Conservation (phyloP, 2,329 filamentous ascomycete species). For the Coniella lustricola region DNA sequence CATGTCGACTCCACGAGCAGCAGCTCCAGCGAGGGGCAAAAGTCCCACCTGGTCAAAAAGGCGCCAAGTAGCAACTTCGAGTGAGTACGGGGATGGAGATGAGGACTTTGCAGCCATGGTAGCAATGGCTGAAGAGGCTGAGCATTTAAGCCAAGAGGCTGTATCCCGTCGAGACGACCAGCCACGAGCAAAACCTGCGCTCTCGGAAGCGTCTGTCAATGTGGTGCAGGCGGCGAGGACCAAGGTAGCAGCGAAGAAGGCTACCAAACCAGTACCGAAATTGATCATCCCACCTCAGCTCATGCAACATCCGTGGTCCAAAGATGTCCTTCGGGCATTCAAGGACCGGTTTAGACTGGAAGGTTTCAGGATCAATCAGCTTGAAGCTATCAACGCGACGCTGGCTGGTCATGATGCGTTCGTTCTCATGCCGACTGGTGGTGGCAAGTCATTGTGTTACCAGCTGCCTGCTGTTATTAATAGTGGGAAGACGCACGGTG, state of each 20-base stretch:
- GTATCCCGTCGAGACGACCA: constrained; percentile 19
- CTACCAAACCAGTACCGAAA: constrained; percentile 23
- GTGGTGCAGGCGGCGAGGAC: constrained; percentile 25
- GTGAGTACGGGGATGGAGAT: constrained; percentile 29
- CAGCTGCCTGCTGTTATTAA: constrained; percentile 83
- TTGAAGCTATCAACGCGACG: constrained; percentile 94
- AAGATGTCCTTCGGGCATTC: constrained; percentile 73
- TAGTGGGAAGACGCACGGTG: constrained; percentile 72
- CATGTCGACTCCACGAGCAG: neutral
- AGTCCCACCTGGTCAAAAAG: constrained; percentile 17
- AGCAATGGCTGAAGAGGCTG: constrained; percentile 43
- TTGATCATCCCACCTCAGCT: constrained; percentile 39
- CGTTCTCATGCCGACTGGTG: constrained; percentile 95
- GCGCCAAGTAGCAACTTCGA: constrained; percentile 20
- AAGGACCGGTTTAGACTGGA: constrained; percentile 77
- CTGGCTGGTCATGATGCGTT: constrained; percentile 83
- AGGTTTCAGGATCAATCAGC: constrained; percentile 83
- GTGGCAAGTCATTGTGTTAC: constrained; percentile 94
- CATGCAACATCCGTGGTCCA: constrained; percentile 73
- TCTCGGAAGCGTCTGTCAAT: constrained; percentile 46
- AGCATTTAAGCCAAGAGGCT: constrained; percentile 41
- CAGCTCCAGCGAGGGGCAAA: constrained; percentile 14
- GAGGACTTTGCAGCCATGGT: constrained; percentile 43
- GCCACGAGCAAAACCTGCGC: constrained; percentile 28
- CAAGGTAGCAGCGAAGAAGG: constrained; percentile 25